Conservation (phyloP, 129 eudicot genomes). For the Sambucus nigra region DNA sequence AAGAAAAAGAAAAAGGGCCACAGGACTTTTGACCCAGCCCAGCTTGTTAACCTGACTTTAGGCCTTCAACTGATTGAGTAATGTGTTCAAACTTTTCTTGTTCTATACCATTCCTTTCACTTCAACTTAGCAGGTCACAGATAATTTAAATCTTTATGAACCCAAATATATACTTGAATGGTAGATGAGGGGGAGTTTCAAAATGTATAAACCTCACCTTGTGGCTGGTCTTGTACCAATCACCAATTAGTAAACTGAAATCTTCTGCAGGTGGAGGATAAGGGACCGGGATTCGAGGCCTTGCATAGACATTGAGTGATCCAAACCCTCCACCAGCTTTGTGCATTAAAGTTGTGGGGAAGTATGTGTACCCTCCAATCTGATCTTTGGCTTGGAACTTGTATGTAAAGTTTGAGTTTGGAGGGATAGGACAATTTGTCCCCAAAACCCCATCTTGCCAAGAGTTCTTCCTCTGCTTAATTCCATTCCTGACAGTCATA, state of each 20-base stretch:
- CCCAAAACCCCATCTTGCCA: conserved; percentile 99
- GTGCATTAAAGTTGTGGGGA: conserved; percentile 86
- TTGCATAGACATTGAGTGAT: conserved; percentile 69
- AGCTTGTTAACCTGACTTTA: too few species aligned
- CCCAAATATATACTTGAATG: not conserved
- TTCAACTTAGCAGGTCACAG: too few species aligned
- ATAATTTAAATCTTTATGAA: not conserved
- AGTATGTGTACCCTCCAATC: conserved; percentile 88
- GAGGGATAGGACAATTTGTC: conserved; percentile 89
- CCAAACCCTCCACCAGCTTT: conserved; percentile 96
- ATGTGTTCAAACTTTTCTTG: too few species aligned
- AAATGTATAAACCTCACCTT: conserved; percentile 40
- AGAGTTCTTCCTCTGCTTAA: conserved; percentile 89
- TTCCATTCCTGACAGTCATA: conserved; percentile 59
- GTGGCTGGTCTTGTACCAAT: conserved; percentile 75
- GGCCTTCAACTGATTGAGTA: too few species aligned
- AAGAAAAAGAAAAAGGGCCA: too few species aligned
- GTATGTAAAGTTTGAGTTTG: conserved; percentile 83
- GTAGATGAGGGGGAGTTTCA: too few species aligned
- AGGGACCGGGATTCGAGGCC: conserved; percentile 84
- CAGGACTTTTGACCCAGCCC: too few species aligned
- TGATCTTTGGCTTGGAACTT: conserved; percentile 91
- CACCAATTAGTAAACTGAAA: conserved; percentile 78
- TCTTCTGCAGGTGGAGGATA: conserved; percentile 83
- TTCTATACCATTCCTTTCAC: too few species aligned